Base-by-base conservation (phyloP, 1,284 basidiomycete species). In the Ustilago hordei region DNA sequence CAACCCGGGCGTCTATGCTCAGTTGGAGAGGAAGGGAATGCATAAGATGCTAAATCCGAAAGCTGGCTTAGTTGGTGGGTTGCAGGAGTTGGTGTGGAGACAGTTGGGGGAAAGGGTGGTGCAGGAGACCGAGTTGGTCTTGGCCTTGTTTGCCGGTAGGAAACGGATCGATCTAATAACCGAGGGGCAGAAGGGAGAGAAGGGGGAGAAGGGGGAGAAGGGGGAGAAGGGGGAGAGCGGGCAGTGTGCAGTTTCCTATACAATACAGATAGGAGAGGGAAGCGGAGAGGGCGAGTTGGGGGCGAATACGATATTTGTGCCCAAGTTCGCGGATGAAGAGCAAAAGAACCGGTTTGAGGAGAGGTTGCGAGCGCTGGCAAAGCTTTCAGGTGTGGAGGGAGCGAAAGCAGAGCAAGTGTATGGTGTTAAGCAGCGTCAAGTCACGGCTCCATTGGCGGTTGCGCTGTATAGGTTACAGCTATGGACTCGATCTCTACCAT, bases 381-480 rank as follows among this genome's bases (percentile, higher is more conserved):
- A 7, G 19, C 43, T 45, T 19, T 45, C 43, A 23, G 43, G 7
- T 7, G 1, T 17, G 7, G 17, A 41, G 39, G 39, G n/a, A 19
- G n/a, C 13, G 38, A 12, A 38, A 3, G 23, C 23, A 19, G 47
- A 23, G 28, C 23, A 19, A 45, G 31, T 35, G 36, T 68, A 57
- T 23, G 8, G 28, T 6, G 62, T 61, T 8, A 55, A 48, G 47
- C 55, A 64, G 17, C 55, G 54, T 19, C 61, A 52, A 12, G 12
- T 64, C 23, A 71, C 69, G 8, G 50, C 55, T 13, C 60, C 64
- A 4, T 41, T 76, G 3, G 74, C 69, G 0, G 38, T 76, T 17
- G 64, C 74, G 6, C 34, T 76, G 50, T 76, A 76, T 36, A 34
- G 74, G 31, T 47, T 76, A 19, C 58, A 65, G 6, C 38, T 76